Percentiles rank a stretch among this genome's conserved stretches.
phyloP scores from a whole-genome alignment of 495 filamentous ascomycete species.

The Letharia columbiana region DNA sequence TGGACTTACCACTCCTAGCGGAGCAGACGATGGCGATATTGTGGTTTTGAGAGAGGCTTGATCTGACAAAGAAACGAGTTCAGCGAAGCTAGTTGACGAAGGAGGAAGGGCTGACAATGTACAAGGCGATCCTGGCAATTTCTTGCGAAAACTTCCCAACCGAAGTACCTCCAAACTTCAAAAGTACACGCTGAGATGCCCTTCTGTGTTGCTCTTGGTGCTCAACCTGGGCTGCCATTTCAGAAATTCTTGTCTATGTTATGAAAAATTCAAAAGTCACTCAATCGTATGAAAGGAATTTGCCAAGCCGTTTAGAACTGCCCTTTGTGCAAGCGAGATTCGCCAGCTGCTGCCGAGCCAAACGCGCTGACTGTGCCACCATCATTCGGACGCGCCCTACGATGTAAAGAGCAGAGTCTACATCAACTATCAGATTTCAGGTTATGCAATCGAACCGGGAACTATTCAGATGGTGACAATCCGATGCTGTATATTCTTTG shows the following conservation, averaged over 20 bases:
- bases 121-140: slow-evolving; percentile 47
- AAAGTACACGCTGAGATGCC: slow-evolving; percentile 48
- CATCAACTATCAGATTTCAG: too few relatives aligned
- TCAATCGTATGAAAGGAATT: neutral
- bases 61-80: neutral
- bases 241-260: too few relatives aligned
- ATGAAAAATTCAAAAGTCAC: neutral
- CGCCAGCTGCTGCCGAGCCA: too few relatives aligned
- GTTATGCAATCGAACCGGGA: too few relatives aligned
- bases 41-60: slow-evolving; percentile 26
- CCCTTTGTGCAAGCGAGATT: too few relatives aligned
- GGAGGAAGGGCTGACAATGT: neutral
- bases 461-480: too few relatives aligned
- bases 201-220: neutral
- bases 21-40: slow-evolving; percentile 87
- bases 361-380: too few relatives aligned
- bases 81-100: neutral
- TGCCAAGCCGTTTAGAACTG: neutral
- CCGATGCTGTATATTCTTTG: too few relatives aligned
- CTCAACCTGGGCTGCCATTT: neutral
- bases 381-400: too few relatives aligned
- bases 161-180: slow-evolving; percentile 76
- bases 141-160: slow-evolving; percentile 58
- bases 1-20: slow-evolving; percentile 81
- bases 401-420: too few relatives aligned